Base-by-base conservation (phyloP, 805 yeast genomes). In the Lachancea thermotolerans region DNA sequence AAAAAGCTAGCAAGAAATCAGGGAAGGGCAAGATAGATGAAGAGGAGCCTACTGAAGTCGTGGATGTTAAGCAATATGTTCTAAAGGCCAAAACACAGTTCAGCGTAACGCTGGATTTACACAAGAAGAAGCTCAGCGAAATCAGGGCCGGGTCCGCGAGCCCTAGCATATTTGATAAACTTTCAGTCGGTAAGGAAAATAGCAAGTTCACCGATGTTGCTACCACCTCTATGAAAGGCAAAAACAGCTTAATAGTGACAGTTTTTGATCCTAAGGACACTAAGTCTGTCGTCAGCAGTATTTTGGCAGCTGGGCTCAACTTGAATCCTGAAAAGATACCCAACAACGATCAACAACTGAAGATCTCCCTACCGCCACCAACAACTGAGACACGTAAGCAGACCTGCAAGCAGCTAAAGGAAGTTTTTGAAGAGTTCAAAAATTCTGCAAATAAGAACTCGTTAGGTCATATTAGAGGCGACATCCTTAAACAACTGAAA, bases 201-300 rank as follows among this genome's bases (percentile, higher is more conserved):
- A 60, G 58, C 1, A 72, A 72, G 2, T 83, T 82, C 59, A 74
- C 78, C 2, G 71, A 79, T 28, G 65, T 87, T 27, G 95, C 95
- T 1, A 82, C 81, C 49, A 82, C 91, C 2, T 68, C 83, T 0
- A 53, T 78, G 42, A 82, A 82, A 53, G 93, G 91, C 6, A 70
- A 73, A 25, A 74, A 85, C 54, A 72, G 78, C 53, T 70, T 87
- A 42, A 65, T 77, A 29, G 77, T 91, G n/a, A 88, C 96, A 0
- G 90, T 89, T 1, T 91, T 83, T 63, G 96, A 91, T 57, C 95
- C 95, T 6, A 73, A 72, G 42, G 75, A 85, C 52, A 73, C 79
- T 34, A 83, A 86, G 54, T 73, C 76, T 49, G 76, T 91, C 27
- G 74, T 84, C 27, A 80, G 88, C 42, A 73, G 90, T 0, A 79